Base-by-base conservation (phyloP, 2,329 filamentous ascomycete species). In the Penicillium brevicompactum region DNA sequence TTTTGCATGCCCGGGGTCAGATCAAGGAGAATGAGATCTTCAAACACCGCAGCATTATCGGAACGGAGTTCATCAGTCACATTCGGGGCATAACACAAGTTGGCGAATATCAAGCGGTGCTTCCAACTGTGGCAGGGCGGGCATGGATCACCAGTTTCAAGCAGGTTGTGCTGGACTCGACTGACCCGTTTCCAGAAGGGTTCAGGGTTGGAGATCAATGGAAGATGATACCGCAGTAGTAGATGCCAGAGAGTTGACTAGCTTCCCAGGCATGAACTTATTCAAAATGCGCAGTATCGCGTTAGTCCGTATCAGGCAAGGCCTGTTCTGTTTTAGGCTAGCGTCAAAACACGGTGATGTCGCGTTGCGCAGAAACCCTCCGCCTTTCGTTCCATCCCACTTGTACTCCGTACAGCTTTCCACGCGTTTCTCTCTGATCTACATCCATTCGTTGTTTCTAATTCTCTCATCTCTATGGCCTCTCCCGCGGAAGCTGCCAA, bases 71-170 rank as follows among this genome's bases (percentile, higher is more conserved):
- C 46, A 57, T 69, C 2, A 67, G 73, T 37, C 68, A 69, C 7
- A 76, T 80, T 49, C 56, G 65, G 11, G 70, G 71, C 0, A 73
- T 64, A 0, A 71, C 73, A 1, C 75, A 66, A 40, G 71, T 80
- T 2, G 78, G 76, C 1, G 42, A 68, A 0, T 74, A 73, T 37
- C 63, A 72, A 22, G 78, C 77, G 3, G 66, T 80, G 11, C 48
- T 77, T 6, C 73, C 78, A 0, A 74, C 69, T 0, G 66, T 80
- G 2, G 75, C 77, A 46, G 78, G 78, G 0, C 65, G 75, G 18
- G 78, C 71, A 2, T 80, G 78, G 78, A 76, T 80, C 45, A 79
- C 77, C 0, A 70, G 75, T 22, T 76, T 73, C 57, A 77, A 78
- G 57, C 72, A 78, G 49, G 65, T 75, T 2, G 67, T 78, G n/a